These are phyloP conservation scores for Filosporella fistucella DNA, from an alignment of 495 filamentous ascomycete species.

Conservation along the genomic window DNA sequence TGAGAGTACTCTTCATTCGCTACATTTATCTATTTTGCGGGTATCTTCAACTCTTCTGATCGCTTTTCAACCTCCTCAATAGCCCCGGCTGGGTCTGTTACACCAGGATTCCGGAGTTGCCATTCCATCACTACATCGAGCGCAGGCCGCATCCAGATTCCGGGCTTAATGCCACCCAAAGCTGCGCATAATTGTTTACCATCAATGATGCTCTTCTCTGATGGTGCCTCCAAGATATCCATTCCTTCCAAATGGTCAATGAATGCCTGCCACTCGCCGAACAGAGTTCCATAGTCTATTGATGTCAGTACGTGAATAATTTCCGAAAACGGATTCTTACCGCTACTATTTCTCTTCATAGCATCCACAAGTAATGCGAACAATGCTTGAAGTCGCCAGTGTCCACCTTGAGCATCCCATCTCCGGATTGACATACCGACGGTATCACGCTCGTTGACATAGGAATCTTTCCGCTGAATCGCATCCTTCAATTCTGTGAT, in stretches of 20 bases:
- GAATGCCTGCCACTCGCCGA: conserved; percentile 49
- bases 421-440: conserved; percentile 75
- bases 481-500: conserved; percentile 57
- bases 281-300: conserved; percentile 27
- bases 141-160: conserved; percentile 75
- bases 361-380: conserved; percentile 66
- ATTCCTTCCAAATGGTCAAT: conserved; percentile 47
- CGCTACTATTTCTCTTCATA: conserved; percentile 28
- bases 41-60: conserved; percentile 52
- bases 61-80: conserved; percentile 58
- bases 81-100: conserved; percentile 44
- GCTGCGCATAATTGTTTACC: conserved; percentile 59
- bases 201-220: conserved; percentile 57
- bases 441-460: conserved; percentile 31
- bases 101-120: conserved; percentile 77
- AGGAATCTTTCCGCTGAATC: conserved; percentile 31
- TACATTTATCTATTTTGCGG: not conserved
- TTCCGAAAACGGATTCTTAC: conserved; percentile 28
- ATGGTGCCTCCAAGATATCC: conserved; percentile 43
- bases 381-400: conserved; percentile 74
- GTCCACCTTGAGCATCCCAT: conserved; percentile 56
- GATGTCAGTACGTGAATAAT: conserved; percentile 29
- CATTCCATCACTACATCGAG: conserved; percentile 70
- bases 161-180: conserved; percentile 53
- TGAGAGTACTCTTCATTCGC: not conserved